A percentile compares a stretch with the other conserved stretches of the same genome.
Conservation (phyloP, 2,329 filamentous ascomycete genomes). For the Fusarium citri region DNA sequence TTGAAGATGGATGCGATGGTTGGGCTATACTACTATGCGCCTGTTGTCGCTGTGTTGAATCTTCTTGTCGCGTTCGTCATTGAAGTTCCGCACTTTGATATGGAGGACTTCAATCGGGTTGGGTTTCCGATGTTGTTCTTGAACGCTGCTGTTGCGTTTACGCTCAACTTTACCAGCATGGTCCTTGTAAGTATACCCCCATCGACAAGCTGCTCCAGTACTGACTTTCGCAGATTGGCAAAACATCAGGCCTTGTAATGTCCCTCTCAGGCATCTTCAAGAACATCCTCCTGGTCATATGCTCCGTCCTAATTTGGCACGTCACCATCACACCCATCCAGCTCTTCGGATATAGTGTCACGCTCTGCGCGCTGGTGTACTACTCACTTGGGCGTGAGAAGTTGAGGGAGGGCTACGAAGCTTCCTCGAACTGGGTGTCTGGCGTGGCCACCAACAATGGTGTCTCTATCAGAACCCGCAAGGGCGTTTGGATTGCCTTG, state of each 20-base stretch:
- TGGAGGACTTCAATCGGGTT: not conserved
- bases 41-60: conserved; percentile 13
- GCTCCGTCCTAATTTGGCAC: conserved; percentile 18
- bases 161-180: conserved; percentile 16
- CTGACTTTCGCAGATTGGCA: conserved; percentile 8
- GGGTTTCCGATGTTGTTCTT: not conserved
- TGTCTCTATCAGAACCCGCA: not conserved
- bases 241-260: conserved; percentile 16
- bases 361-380: not conserved
- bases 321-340: conserved; percentile 1
- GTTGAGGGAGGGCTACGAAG: not conserved
- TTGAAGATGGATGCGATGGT: conserved; percentile 35
- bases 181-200: not conserved
- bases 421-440: not conserved
- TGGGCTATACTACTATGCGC: conserved; percentile 30
- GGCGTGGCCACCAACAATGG: not conserved
- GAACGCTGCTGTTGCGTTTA: conserved; percentile 20
- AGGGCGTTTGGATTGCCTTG: not conserved
- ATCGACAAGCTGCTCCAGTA: rapidly evolving
- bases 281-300: conserved; percentile 2
- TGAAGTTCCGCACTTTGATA: conserved; percentile 8
- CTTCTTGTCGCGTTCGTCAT: not conserved
- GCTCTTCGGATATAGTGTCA: conserved; percentile 1
- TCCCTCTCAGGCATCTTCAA: conserved; percentile 13
- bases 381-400: not conserved